phyloP scores from a whole-genome alignment of 176 grass and related monocot species.

The Miscanthus lutarioriparius region DNA sequence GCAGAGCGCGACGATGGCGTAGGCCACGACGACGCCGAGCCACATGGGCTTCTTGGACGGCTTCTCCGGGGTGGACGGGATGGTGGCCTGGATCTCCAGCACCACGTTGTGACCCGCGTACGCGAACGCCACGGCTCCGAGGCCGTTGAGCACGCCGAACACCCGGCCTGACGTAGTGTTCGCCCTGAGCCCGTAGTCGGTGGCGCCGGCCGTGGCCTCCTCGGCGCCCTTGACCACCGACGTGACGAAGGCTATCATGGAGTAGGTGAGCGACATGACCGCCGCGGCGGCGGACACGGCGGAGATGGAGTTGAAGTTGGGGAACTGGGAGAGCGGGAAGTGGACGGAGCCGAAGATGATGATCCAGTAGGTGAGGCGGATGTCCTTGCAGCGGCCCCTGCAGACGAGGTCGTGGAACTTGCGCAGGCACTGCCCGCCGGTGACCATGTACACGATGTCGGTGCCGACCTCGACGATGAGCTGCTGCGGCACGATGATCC shows the following conservation, averaged over 20 bases:
- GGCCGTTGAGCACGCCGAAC: constrained; percentile 44
- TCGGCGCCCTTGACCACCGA: constrained; percentile 28
- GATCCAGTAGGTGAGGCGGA: constrained; percentile 54
- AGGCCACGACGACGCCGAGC: constrained; percentile 50
- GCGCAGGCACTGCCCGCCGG: constrained; percentile 46
- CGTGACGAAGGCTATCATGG: constrained; percentile 52
- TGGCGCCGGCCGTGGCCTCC: neutral
- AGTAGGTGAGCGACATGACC: constrained; percentile 66
- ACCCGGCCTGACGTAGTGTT: constrained; percentile 8
- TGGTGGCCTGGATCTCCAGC: constrained; percentile 74
- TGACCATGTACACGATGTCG: constrained; percentile 61
- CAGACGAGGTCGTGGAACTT: constrained; percentile 54
- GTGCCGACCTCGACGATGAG: constrained; percentile 51
- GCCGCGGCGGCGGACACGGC: constrained; percentile 58
- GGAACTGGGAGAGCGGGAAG: constrained; percentile 55
- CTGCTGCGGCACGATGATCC: constrained; percentile 63
- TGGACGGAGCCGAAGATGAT: constrained; percentile 54
- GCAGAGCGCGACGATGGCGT: constrained; percentile 53
- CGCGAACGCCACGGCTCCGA: constrained; percentile 40
- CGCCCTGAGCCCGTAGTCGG: constrained; percentile 23
- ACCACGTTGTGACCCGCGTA: constrained; percentile 59
- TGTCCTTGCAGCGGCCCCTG: constrained; percentile 19
- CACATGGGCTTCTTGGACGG: constrained; percentile 68
- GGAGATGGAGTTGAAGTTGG: constrained; percentile 65
- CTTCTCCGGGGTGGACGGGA: constrained; percentile 56